These are phyloP conservation scores for Heterobasidion irregulare DNA, from an alignment of 1,284 basidiomycete genomes.

Conservation along the genomic window DNA sequence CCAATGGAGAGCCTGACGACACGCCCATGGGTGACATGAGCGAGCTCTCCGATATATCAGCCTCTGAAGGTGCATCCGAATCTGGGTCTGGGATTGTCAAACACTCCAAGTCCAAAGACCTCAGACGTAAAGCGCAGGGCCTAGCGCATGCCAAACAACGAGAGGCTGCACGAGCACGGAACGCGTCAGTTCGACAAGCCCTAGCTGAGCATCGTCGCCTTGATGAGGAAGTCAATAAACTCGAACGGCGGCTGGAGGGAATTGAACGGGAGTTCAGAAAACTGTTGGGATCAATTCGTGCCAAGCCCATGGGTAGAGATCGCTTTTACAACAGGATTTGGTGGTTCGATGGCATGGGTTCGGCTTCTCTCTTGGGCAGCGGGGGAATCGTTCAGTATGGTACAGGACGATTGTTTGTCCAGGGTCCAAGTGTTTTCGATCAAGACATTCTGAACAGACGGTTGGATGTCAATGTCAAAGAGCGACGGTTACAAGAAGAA, in stretches of 20 bases:
- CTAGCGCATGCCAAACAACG: slow-evolving; percentile 53
- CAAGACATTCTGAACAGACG: slow-evolving; percentile 50
- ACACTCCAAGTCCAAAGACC: slow-evolving; percentile 15
- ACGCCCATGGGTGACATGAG: slow-evolving; percentile 51
- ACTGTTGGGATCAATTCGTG: slow-evolving; percentile 73
- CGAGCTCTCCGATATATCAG: slow-evolving; percentile 58
- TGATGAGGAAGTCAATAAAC: slow-evolving; percentile 81
- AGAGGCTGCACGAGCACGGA: slow-evolving; percentile 66
- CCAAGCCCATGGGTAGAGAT: slow-evolving; percentile 85
- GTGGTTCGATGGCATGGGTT: slow-evolving; percentile 98
- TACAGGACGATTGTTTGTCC: slow-evolving; percentile 84
- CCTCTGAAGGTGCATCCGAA: slow-evolving; percentile 41
- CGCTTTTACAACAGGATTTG: slow-evolving; percentile 92
- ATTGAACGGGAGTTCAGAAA: slow-evolving; percentile 94
- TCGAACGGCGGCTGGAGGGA: slow-evolving; percentile 72
- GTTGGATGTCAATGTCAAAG: slow-evolving; percentile 50
- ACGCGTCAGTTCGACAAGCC: slow-evolving; percentile 62
- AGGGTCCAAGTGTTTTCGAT: slow-evolving; percentile 79
- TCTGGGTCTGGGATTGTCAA: slow-evolving; percentile 30
- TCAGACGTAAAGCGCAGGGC: slow-evolving; percentile 36
- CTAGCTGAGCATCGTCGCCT: slow-evolving; percentile 71
- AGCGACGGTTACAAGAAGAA: slow-evolving; percentile 66
- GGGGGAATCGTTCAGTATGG: slow-evolving; percentile 77
- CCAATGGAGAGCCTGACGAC: slow-evolving; percentile 32
- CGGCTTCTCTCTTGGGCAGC: slow-evolving; percentile 65